Base-by-base conservation (phyloP, 2,329 filamentous ascomycete species). In the Mollisia scopiformis region DNA sequence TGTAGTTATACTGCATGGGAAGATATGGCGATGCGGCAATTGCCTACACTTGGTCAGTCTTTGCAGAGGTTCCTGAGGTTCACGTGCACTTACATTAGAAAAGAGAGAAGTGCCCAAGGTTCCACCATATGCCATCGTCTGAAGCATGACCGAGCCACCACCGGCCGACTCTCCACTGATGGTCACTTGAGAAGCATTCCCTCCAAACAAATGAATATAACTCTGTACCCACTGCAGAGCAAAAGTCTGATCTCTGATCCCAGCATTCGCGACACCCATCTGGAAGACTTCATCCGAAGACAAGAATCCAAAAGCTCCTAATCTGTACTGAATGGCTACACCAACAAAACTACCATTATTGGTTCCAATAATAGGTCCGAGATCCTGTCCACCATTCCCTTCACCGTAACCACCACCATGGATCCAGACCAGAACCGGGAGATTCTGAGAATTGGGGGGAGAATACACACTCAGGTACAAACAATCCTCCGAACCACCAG, bases 161-260 rank as follows among this genome's bases (percentile, higher is more conserved):
- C 82, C 82, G 10, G 82, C 81, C n/a, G 76, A 80, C 56, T 80
- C 69, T 3, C 80, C 81, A 41, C 80, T 74, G 14, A 83, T 74
- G 0, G 80, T 84, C 47, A 84, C 77, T 14, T 75, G 73, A 1
- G 74, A 69, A 0, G 76, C 72, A 69, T 85, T 78, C 10, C 84
- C 83, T 3, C 83, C 83, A 65, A 86, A 86, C 11, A 77, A 69
- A 63, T 79, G 73, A 52, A 84, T 84, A 62, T 84, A 73, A 41
- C 78, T 70, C 57, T 82, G 77, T 2, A 86, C 78, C 84, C 84
- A 87, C 64, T 84, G 74, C 14, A 87, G 73, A 31, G 82, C 82
- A 33, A 83, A 75, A 5, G 80, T 76, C 66, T 86, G 83, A 61
- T 86, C 83, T 57, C 78, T 74, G 0, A 84, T 70, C 2, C 77